phyloP scores from a whole-genome alignment of 257 asterid genomes.

The Scutellaria galericulata region DNA sequence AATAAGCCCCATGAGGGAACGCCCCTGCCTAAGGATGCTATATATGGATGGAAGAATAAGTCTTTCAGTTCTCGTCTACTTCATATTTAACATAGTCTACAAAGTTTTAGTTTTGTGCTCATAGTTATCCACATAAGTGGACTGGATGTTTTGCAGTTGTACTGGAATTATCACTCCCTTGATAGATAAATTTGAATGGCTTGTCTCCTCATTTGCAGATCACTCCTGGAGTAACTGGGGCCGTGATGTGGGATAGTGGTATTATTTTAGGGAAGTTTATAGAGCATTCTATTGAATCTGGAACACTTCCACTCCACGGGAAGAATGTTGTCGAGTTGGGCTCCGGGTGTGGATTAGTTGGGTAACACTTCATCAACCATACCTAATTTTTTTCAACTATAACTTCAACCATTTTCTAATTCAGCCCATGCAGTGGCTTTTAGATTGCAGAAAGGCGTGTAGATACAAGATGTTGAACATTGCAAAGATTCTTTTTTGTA shows the following conservation, averaged over 20 bases:
- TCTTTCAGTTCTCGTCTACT: neutral
- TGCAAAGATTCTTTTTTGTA: no score
- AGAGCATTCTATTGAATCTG: constrained; percentile 84
- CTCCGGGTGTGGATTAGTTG: constrained; percentile 95
- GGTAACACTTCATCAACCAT: constrained; percentile 51
- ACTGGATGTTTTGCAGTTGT: neutral
- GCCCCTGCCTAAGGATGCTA: neutral
- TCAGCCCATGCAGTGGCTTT: neutral
- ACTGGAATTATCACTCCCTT: constrained; percentile 9
- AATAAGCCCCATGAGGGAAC: no score
- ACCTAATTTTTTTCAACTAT: constrained; percentile 3
- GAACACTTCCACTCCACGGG: constrained; percentile 58
- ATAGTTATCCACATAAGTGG: neutral
- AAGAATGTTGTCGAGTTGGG: constrained; percentile 89
- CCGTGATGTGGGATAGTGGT: constrained; percentile 99
- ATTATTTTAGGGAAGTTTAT: constrained; percentile 83
- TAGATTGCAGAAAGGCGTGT: neutral
- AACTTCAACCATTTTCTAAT: constrained; percentile 9
- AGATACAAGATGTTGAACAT: neutral
- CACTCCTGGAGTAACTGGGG: constrained; percentile 92
- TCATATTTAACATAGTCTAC: neutral
- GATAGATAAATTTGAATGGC: neutral
- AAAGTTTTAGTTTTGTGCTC: neutral
- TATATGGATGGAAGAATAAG: constrained; percentile 4
- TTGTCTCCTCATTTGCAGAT: constrained; percentile 49